Evolutionary conservation across 768 basidiomycete species (phyloP).

Genomic region (Tricholoma sp.): DNA sequence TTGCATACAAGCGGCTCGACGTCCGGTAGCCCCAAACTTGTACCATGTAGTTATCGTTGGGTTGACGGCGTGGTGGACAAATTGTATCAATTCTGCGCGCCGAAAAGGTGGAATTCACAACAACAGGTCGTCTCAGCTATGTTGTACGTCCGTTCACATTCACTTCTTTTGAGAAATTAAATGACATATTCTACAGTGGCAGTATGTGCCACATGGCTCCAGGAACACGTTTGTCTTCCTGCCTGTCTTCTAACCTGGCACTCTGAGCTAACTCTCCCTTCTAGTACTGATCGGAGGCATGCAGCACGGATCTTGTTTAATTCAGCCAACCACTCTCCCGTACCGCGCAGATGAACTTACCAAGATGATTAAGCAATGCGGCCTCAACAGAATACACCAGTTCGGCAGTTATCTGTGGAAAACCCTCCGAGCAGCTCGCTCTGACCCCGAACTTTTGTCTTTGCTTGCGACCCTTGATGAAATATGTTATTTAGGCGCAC

Average conservation of each 20-base stretch:
- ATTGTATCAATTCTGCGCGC: slow-evolving; percentile 36
- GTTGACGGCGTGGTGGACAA: slow-evolving; percentile 43
- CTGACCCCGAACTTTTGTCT: slow-evolving; percentile 54
- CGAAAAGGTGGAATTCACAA: slow-evolving; percentile 26
- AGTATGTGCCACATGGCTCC: slow-evolving; percentile 83
- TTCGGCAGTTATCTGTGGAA: slow-evolving; percentile 64
- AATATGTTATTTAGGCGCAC: slow-evolving; percentile 62
- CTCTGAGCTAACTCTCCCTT: slow-evolving; percentile 16
- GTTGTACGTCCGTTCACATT: slow-evolving; percentile 42
- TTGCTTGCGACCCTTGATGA: slow-evolving; percentile 56
- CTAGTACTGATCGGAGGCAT: slow-evolving; percentile 67
- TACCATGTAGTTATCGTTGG: slow-evolving; percentile 56
- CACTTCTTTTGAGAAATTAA: neutral
- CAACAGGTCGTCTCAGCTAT: slow-evolving; percentile 49
- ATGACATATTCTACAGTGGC: slow-evolving; percentile 43
- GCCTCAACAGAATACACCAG: slow-evolving; percentile 71
- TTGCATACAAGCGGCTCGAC: slow-evolving; percentile 70
- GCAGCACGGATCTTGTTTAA: slow-evolving; percentile 70
- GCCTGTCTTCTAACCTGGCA: slow-evolving; percentile 7
- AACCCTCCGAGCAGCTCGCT: slow-evolving; percentile 38
- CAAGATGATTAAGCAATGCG: slow-evolving; percentile 63
- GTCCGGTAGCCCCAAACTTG: slow-evolving; percentile 60
- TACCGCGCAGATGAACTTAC: slow-evolving; percentile 67
- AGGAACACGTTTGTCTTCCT: slow-evolving; percentile 55
- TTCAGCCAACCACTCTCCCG: slow-evolving; percentile 61